These are phyloP conservation scores for Schizonepeta tenuifolia DNA, from an alignment of 257 asterid species.

Conservation along the genomic window DNA sequence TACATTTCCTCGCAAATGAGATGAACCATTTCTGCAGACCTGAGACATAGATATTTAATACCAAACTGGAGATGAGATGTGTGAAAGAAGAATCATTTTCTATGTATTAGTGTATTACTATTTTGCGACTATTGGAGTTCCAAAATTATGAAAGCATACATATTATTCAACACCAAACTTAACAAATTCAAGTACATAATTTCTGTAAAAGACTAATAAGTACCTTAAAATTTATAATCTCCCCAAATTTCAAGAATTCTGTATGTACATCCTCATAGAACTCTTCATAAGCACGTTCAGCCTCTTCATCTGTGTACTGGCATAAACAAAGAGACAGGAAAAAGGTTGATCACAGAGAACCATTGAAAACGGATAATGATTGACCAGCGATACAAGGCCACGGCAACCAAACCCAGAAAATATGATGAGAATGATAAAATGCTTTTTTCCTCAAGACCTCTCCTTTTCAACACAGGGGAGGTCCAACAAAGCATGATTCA, in stretches of 20 bases:
- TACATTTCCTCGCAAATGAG: slow-evolving; percentile 92
- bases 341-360: slow-evolving; percentile 42
- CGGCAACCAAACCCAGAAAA: slow-evolving; percentile 27
- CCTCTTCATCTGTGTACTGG: slow-evolving; percentile 94
- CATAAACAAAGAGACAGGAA: slow-evolving; percentile 40
- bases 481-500: slow-evolving; percentile 11
- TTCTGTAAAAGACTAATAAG: slow-evolving; percentile 22
- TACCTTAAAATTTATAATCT: slow-evolving; percentile 94
- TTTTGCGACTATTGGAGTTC: slow-evolving; percentile 8
- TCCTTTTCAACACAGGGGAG: neutral
- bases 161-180: neutral
- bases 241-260: slow-evolving; percentile 94
- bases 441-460: neutral
- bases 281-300: slow-evolving; percentile 84
- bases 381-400: slow-evolving; percentile 11
- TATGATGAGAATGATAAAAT: slow-evolving; percentile 2
- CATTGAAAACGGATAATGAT: slow-evolving; percentile 11
- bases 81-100: slow-evolving; percentile 20
- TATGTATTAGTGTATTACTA: slow-evolving; percentile 9
- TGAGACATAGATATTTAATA: slow-evolving; percentile 38
- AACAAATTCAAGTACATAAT: slow-evolving; percentile 1
- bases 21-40: slow-evolving; percentile 93
- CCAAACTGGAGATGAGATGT: slow-evolving; percentile 27
- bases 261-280: slow-evolving; percentile 98
- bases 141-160: slow-evolving; percentile 11